Percentiles rank a stretch among this genome's conserved stretches.
Evolutionary conservation across 2,329 filamentous ascomycete genomes (phyloP).

Genomic region (Boeremia exigua): DNA sequence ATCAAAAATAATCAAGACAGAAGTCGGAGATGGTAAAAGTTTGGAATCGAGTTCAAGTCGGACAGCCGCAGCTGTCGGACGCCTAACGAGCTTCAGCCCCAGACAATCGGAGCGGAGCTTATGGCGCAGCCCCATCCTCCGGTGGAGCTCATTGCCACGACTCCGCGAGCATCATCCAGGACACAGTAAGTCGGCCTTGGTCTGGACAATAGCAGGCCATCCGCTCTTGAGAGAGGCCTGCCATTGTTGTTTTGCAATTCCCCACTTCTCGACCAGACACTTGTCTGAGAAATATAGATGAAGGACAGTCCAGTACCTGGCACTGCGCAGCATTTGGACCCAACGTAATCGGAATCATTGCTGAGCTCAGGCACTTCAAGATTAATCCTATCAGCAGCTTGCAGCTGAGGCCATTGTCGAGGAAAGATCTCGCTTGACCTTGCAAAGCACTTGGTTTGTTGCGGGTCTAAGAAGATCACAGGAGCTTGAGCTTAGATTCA

Average conservation of each 20-base stretch:
- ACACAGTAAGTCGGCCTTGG: neutral
- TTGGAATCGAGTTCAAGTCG: neutral
- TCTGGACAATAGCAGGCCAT: constrained; percentile 1
- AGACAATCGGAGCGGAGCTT: constrained; percentile 8
- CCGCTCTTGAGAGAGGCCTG: neutral
- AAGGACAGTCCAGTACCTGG: neutral
- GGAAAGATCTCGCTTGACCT: constrained; percentile 2
- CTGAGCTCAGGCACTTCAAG: neutral
- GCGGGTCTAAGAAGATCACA: constrained; percentile 6
- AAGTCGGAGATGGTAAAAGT: neutral
- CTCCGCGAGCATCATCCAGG: neutral
- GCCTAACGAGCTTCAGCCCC: constrained; percentile 7
- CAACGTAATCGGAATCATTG: neutral
- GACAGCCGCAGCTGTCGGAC: neutral
- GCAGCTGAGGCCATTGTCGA: neutral
- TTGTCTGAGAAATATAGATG: neutral
- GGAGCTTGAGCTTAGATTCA: constrained; percentile 8
- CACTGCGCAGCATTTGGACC: neutral
- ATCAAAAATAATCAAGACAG: neutral
- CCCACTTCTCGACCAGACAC: constrained; percentile 6
- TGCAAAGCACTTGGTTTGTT: neutral
- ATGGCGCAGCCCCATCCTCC: constrained; percentile 2
- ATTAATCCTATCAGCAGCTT: neutral
- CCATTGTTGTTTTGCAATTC: neutral
- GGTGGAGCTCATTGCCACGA: constrained; percentile 5